Conservation (phyloP, 1,284 basidiomycete species). For the Microbotryum saponariae region DNA sequence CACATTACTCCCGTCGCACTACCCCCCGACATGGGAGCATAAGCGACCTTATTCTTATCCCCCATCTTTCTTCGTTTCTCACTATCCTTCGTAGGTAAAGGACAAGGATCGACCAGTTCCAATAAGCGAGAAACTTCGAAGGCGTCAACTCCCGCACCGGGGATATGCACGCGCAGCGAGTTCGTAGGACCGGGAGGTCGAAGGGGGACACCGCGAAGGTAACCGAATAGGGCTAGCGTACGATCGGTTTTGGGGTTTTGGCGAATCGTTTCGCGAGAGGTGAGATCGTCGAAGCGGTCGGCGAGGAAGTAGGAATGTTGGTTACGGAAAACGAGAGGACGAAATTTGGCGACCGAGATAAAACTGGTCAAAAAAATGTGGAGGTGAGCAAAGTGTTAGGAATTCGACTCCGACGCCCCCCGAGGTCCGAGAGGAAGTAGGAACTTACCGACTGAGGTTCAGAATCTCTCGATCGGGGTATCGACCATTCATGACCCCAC, state of each 20-base stretch:
- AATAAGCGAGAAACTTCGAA: slow-evolving; percentile 58
- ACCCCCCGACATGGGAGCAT: slow-evolving; percentile 97
- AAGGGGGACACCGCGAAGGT: slow-evolving; percentile 83
- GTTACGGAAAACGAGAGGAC: slow-evolving; percentile 93
- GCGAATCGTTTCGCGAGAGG: slow-evolving; percentile 74
- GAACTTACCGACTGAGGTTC: slow-evolving; percentile 66
- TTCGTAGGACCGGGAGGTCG: slow-evolving; percentile 49
- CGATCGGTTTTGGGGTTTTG: slow-evolving; percentile 81
- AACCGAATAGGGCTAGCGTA: slow-evolving; percentile 88
- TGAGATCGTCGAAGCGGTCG: slow-evolving; percentile 92
- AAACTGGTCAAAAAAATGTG: slow-evolving; percentile 39
- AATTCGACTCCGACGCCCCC: too few relatives aligned
- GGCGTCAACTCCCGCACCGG: slow-evolving; percentile 73
- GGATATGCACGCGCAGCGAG: slow-evolving; percentile 81
- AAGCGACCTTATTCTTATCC: slow-evolving; percentile 90
- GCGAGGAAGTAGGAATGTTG: slow-evolving; percentile 91
- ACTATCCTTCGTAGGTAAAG: slow-evolving; percentile 80
- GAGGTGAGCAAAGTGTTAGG: too few relatives aligned
- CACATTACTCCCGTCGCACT: slow-evolving; percentile 67
- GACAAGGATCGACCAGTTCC: slow-evolving; percentile 83
- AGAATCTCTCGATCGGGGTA: slow-evolving; percentile 96
- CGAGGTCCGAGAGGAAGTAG: not conserved
- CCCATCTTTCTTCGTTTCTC: slow-evolving; percentile 88
- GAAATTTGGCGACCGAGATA: slow-evolving; percentile 97
- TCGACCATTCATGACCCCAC: slow-evolving; percentile 93